These are phyloP conservation scores for Mucor indicus DNA, from an alignment of 371 early-diverging fungal genomes.

Conservation along the genomic window DNA sequence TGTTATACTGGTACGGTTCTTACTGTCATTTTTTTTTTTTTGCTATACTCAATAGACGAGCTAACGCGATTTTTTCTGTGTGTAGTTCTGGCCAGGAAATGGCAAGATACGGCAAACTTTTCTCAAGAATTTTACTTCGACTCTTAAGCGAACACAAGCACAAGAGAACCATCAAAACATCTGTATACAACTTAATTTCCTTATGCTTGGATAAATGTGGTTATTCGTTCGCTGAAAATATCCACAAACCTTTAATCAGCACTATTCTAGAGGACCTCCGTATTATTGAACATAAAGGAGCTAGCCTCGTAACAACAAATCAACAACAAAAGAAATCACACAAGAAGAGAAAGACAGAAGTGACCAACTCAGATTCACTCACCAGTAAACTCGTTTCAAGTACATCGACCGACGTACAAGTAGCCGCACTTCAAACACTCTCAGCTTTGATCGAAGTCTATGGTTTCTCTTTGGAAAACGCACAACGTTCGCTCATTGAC, in stretches of 20 bases:
- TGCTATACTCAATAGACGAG: not conserved
- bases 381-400: constrained; percentile 12
- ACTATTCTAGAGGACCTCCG: constrained; percentile 29
- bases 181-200: constrained; percentile 34
- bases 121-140: constrained; percentile 38
- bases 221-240: constrained; percentile 33
- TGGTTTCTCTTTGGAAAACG: constrained; percentile 34
- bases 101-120: constrained; percentile 31
- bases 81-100: constrained; percentile 38
- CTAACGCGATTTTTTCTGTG: not conserved
- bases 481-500: constrained; percentile 26
- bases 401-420: constrained; percentile 25
- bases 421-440: constrained; percentile 24
- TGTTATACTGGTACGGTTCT: constrained; percentile 37
- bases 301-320: constrained; percentile 1
- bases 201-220: constrained; percentile 48
- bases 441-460: constrained; percentile 16
- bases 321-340: constrained; percentile 22
- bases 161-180: constrained; percentile 30
- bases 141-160: constrained; percentile 39
- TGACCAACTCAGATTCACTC: constrained; percentile 38
- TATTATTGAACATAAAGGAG: constrained; percentile 14
- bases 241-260: constrained; percentile 31
- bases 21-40: too few species aligned
- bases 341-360: constrained; percentile 36